phyloP scores from a whole-genome alignment of 2,329 filamentous ascomycete species.

The Trichoderma polysporum region DNA sequence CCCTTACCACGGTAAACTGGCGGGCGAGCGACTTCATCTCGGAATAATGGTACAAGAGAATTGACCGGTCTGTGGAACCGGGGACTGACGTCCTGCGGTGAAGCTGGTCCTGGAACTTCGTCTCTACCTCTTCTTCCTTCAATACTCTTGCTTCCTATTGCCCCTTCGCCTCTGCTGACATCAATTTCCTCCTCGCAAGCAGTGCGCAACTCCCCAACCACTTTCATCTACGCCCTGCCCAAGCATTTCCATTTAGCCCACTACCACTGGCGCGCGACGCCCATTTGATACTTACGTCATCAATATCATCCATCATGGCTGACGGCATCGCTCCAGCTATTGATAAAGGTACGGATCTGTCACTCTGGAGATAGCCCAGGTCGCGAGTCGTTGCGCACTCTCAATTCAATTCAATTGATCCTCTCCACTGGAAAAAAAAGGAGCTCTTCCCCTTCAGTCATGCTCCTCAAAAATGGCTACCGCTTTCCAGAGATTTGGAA shows the following conservation, averaged over 20 bases:
- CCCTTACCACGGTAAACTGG: conserved; percentile 27
- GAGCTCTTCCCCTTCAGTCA: background rate
- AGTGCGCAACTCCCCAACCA: background rate
- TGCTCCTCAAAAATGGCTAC: background rate
- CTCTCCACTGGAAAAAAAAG: background rate
- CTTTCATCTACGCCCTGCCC: background rate
- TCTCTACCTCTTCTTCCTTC: background rate
- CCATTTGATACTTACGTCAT: conserved; percentile 33
- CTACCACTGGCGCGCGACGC: conserved; percentile 5
- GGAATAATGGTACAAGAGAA: conserved; percentile 15
- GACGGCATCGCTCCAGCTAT: conserved; percentile 37
- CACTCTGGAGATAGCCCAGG: background rate
- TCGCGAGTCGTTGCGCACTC: background rate
- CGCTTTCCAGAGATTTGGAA: background rate
- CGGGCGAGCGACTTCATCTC: conserved; percentile 28
- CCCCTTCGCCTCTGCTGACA: background rate
- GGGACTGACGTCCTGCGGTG: background rate
- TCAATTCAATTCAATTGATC: conserved; percentile 6
- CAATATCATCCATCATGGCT: conserved; percentile 36
- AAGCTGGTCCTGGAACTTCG: background rate
- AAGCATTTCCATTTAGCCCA: background rate
- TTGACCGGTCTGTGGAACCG: conserved; percentile 21
- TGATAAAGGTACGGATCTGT: conserved; percentile 37
- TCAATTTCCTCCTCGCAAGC: background rate
- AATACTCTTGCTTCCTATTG: background rate